Evolutionary conservation across 768 basidiomycete genomes (phyloP).

Genomic region (Hericium coralloides): DNA sequence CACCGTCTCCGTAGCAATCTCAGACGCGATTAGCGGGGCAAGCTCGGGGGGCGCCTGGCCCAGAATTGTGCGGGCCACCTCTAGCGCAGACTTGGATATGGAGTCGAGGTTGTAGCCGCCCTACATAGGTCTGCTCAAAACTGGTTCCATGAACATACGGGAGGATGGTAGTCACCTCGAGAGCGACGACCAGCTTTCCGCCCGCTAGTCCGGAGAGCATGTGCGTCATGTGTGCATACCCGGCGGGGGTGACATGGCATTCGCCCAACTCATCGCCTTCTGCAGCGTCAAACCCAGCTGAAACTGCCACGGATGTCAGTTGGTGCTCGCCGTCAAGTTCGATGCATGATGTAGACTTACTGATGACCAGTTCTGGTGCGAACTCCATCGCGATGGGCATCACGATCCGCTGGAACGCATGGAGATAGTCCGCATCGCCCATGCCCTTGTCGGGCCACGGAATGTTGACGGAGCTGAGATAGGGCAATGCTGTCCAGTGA

Average conservation of each 20-base stretch:
- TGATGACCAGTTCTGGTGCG: constrained; percentile 90
- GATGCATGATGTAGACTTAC: constrained; percentile 37
- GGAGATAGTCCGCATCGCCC: constrained; percentile 92
- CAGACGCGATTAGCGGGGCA: constrained; percentile 62
- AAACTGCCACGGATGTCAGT: constrained; percentile 45
- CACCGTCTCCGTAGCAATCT: constrained; percentile 81
- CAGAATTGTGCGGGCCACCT: constrained; percentile 80
- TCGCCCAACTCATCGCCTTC: constrained; percentile 87
- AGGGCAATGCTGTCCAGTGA: constrained; percentile 4
- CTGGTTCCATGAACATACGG: not conserved
- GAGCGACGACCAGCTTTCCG: constrained; percentile 84
- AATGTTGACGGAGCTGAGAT: constrained; percentile 80
- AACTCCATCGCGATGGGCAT: constrained; percentile 99
- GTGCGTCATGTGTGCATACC: constrained; percentile 98
- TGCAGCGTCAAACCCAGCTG: constrained; percentile 97
- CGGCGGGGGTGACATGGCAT: constrained; percentile 84
- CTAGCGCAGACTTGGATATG: constrained; percentile 79
- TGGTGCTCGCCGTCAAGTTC: not conserved
- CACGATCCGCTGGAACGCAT: constrained; percentile 91
- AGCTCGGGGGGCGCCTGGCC: constrained; percentile 80
- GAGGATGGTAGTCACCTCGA: constrained; percentile 58
- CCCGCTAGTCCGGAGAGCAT: constrained; percentile 86
- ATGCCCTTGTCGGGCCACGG: constrained; percentile 89
- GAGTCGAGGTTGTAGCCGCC: constrained; percentile 94
- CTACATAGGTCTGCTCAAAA: constrained; percentile 30